phyloP scores from a whole-genome alignment of 495 filamentous ascomycete genomes.

The Haplographium delicatum region DNA sequence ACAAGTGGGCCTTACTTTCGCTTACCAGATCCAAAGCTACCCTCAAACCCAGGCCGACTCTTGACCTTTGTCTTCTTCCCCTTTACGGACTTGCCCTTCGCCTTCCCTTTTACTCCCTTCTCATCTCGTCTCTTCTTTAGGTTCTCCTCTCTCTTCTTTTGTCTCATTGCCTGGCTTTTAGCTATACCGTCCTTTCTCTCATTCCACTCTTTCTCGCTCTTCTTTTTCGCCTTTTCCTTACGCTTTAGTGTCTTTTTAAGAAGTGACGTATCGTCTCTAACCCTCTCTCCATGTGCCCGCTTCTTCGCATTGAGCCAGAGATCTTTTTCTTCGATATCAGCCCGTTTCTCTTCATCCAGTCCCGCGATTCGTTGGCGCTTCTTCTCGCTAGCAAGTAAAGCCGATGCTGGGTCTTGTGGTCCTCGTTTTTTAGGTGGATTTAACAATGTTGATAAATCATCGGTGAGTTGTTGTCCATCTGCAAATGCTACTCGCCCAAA shows the following conservation, averaged over 20 bases:
- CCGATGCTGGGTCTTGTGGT: conserved; percentile 70
- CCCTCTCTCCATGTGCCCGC: conserved; percentile 81
- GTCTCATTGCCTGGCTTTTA: conserved; percentile 68
- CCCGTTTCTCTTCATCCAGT: conserved; percentile 71
- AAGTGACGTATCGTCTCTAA: conserved; percentile 80
- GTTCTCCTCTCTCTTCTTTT: conserved; percentile 87
- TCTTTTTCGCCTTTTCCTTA: conserved; percentile 82
- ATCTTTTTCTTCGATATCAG: conserved; percentile 87
- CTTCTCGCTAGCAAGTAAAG: conserved; percentile 65
- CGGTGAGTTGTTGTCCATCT: conserved; percentile 72
- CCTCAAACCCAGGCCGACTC: conserved; percentile 79
- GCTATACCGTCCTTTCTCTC: conserved; percentile 72
- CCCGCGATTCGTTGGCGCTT: conserved; percentile 62
- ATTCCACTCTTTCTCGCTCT: conserved; percentile 84
- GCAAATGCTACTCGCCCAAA: conserved; percentile 85
- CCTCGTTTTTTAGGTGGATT: conserved; percentile 58
- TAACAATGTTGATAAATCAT: conserved; percentile 56
- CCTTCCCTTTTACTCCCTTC: conserved; percentile 58
- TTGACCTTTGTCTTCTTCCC: conserved; percentile 47
- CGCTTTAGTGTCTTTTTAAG: conserved; percentile 94
- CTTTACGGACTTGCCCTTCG: conserved; percentile 47
- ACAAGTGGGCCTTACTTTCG: conserved; percentile 12
- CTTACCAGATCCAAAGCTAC: conserved; percentile 65
- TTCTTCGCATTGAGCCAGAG: conserved; percentile 88
- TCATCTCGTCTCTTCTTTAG: conserved; percentile 77